Conservation (phyloP, 306 rosid species). For the Trifolium repens region DNA sequence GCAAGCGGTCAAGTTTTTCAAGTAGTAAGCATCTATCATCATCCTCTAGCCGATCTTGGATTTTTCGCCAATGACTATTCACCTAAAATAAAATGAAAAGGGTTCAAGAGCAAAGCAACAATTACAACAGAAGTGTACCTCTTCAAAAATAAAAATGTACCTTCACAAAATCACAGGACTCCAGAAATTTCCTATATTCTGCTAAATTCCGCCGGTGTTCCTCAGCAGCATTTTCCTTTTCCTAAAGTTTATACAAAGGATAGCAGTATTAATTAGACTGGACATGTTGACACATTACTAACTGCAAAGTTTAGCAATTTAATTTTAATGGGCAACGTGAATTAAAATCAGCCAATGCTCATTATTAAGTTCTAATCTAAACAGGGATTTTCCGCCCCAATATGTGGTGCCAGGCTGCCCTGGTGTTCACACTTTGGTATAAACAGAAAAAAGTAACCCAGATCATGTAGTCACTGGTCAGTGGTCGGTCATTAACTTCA, state of each 20-base stretch:
- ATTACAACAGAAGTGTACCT: slow-evolving; percentile 24
- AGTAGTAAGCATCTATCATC: slow-evolving; percentile 90
- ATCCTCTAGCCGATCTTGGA: slow-evolving; percentile 97
- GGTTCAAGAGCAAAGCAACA: slow-evolving; percentile 33
- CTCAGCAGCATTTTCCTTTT: slow-evolving; percentile 88
- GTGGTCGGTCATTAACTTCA: not conserved
- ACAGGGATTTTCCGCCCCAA: slow-evolving; percentile 11
- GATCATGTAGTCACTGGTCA: slow-evolving; percentile 11
- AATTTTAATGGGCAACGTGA: slow-evolving; percentile 1
- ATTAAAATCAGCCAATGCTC: slow-evolving; percentile 13
- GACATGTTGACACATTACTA: not conserved
- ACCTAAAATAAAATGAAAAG: slow-evolving; percentile 56
- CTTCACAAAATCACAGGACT: slow-evolving; percentile 89
- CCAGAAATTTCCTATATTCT: slow-evolving; percentile 81
- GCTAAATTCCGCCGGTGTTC: slow-evolving; percentile 73
- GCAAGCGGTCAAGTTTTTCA: slow-evolving; percentile 93
- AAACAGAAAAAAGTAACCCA: not conserved
- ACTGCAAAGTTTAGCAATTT: slow-evolving; percentile 1
- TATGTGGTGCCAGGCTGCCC: not conserved
- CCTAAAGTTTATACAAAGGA: slow-evolving; percentile 56
- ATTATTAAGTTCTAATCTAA: slow-evolving; percentile 19
- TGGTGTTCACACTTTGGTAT: slow-evolving; percentile 9
- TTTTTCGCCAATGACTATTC: slow-evolving; percentile 89
- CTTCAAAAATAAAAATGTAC: slow-evolving; percentile 46
- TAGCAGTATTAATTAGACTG: slow-evolving; percentile 28